phyloP scores from a whole-genome alignment of 176 grass and related monocot genomes.

The Canna indica region DNA sequence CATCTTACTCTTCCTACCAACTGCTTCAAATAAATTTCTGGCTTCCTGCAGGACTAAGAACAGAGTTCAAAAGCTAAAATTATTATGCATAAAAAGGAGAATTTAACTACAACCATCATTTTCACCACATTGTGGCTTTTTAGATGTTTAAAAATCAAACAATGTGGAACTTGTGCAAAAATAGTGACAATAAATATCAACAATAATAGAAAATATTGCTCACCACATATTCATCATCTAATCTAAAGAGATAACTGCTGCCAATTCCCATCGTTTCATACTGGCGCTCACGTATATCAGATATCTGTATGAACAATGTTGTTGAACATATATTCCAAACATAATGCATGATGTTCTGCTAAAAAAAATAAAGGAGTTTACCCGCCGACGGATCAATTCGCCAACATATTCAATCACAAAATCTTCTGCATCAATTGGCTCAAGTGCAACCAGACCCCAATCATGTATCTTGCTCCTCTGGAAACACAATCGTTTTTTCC shows the following conservation, averaged over 20 bases:
- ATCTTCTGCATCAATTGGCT: conserved; percentile 84
- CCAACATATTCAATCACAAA: conserved; percentile 99
- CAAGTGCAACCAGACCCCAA: conserved; percentile 93
- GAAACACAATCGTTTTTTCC: conserved; percentile 86
- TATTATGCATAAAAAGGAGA: neutral
- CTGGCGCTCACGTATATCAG: conserved; percentile 69
- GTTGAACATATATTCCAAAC: conserved; percentile 5
- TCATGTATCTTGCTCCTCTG: conserved; percentile 98
- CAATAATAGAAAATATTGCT: conserved; percentile 8
- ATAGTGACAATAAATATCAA: no score
- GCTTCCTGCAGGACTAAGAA: no score
- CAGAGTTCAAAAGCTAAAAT: neutral
- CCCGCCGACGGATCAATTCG: conserved; percentile 70
- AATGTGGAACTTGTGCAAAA: neutral
- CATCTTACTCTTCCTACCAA: no score
- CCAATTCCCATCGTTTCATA: conserved; percentile 94
- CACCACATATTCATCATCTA: conserved; percentile 96
- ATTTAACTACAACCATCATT: neutral
- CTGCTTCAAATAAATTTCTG: no score
- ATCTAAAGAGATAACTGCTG: conserved; percentile 94
- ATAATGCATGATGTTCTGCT: neutral
- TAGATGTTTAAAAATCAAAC: neutral
- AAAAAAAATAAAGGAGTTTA: conserved; percentile 27
- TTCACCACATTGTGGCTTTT: neutral
- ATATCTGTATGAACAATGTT: conserved; percentile 49